phyloP scores from a whole-genome alignment of 495 filamentous ascomycete genomes.

The Trichoderma parareesei region DNA sequence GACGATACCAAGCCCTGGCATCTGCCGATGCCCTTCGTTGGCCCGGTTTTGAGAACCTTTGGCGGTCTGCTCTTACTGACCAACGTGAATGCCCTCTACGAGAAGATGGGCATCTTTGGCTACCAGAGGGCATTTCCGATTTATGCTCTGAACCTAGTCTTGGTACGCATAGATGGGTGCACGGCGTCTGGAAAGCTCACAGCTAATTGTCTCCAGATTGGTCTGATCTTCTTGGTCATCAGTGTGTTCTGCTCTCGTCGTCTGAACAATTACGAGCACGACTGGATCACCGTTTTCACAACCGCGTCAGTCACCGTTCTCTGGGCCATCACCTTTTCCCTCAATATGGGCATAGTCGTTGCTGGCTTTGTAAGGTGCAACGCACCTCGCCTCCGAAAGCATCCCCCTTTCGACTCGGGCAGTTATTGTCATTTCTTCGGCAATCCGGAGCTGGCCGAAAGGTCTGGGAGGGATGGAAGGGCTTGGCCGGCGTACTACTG shows the following conservation, averaged over 20 bases:
- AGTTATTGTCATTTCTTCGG: background rate
- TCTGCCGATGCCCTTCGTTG: background rate
- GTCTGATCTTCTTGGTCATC: background rate
- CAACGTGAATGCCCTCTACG: background rate
- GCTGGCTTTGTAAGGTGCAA: background rate
- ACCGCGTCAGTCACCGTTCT: too few relatives aligned
- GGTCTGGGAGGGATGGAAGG: background rate
- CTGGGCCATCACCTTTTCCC: background rate
- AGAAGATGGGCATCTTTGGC: background rate
- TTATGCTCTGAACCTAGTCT: background rate
- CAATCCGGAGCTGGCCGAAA: background rate
- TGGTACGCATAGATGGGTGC: background rate
- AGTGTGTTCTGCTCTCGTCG: background rate
- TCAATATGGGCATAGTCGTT: background rate
- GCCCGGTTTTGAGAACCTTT: background rate
- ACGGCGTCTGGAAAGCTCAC: background rate
- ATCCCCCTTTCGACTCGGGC: background rate
- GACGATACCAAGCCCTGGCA: background rate
- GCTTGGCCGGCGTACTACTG: background rate
- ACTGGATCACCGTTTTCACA: background rate
- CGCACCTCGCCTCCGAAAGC: background rate
- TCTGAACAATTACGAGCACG: background rate
- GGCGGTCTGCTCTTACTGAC: background rate
- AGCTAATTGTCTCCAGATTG: background rate
- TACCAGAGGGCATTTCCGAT: background rate